Evolutionary conservation across 208 protist species (phyloP).

Genomic region (Trypanosoma cruzi): DNA sequence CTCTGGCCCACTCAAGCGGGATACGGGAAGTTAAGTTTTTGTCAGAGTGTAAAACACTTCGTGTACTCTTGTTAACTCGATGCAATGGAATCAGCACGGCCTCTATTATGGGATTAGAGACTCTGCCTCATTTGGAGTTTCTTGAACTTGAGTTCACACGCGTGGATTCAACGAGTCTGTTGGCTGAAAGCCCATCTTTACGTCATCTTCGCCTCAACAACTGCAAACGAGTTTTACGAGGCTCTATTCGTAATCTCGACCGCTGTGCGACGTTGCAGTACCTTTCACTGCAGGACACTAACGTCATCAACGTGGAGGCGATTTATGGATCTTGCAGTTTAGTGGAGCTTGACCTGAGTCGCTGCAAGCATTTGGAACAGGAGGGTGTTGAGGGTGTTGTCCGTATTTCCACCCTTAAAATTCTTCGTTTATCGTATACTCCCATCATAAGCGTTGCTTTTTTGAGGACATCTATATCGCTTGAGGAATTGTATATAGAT

Average conservation of each 20-base stretch:
- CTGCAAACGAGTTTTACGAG: constrained; percentile 62
- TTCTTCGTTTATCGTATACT: constrained; percentile 54
- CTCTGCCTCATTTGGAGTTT: constrained; percentile 39
- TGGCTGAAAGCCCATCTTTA: constrained; percentile 33
- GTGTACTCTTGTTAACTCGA: constrained; percentile 45
- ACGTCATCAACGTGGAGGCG: constrained; percentile 56
- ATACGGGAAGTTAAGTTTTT: constrained; percentile 43
- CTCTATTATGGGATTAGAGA: constrained; percentile 44
- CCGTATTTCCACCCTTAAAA: constrained; percentile 42
- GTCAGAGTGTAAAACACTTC: constrained; percentile 37
- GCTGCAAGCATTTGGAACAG: constrained; percentile 59
- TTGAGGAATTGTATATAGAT: constrained; percentile 52
- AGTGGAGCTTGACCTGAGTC: constrained; percentile 43
- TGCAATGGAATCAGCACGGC: constrained; percentile 55
- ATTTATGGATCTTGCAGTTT: constrained; percentile 45
- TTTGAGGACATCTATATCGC: constrained; percentile 34
- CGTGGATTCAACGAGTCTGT: constrained; percentile 40
- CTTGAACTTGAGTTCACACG: constrained; percentile 67
- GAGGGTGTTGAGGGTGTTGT: constrained; percentile 56
- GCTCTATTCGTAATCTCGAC: constrained; percentile 54
- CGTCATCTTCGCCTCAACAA: constrained; percentile 44
- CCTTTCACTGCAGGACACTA: constrained; percentile 57
- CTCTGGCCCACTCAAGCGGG: constrained; percentile 51
- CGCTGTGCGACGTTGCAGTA: constrained; percentile 36
- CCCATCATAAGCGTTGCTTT: constrained; percentile 49